phyloP scores from a whole-genome alignment of 768 basidiomycete species.

The Macrolepiota dolichaula region DNA sequence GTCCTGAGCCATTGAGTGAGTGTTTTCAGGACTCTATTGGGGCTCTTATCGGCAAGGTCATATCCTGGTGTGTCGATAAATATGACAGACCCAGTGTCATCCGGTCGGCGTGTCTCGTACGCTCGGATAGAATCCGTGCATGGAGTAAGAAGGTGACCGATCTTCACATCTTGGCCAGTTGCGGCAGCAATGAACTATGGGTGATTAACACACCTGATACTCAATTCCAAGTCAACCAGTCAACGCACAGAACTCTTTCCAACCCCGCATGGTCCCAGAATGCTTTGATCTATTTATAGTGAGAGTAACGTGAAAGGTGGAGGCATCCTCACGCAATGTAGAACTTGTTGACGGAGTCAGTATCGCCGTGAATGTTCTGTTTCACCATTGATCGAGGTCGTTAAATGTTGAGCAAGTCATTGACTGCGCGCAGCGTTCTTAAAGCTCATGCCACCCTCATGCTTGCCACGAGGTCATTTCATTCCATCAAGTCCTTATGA shows the following conservation, averaged over 20 bases:
- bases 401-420: not conserved
- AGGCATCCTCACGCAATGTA: conserved; percentile 4
- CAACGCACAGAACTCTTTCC: conserved; percentile 6
- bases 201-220: not conserved
- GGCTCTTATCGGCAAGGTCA: conserved; percentile 10
- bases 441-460: not conserved
- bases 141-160: conserved; percentile 3
- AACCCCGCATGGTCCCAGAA: conserved; percentile 8
- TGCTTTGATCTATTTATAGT: not conserved
- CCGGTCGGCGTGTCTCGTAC: not conserved
- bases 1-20: conserved; percentile 11
- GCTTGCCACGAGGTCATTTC: not conserved
- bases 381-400: not conserved
- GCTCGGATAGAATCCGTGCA: conserved; percentile 5
- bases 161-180: conserved; percentile 6
- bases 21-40: conserved; percentile 5
- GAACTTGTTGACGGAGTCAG: not conserved
- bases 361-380: not conserved
- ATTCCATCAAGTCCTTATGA: not conserved
- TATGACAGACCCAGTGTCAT: not conserved
- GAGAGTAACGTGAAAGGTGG: not conserved
- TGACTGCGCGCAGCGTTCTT: not conserved
- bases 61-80: conserved; percentile 9
- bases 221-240: not conserved
- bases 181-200: conserved; percentile 8